Evolutionary conservation across 805 yeast species (phyloP).

Genomic region (Lipomyces orientalis): DNA sequence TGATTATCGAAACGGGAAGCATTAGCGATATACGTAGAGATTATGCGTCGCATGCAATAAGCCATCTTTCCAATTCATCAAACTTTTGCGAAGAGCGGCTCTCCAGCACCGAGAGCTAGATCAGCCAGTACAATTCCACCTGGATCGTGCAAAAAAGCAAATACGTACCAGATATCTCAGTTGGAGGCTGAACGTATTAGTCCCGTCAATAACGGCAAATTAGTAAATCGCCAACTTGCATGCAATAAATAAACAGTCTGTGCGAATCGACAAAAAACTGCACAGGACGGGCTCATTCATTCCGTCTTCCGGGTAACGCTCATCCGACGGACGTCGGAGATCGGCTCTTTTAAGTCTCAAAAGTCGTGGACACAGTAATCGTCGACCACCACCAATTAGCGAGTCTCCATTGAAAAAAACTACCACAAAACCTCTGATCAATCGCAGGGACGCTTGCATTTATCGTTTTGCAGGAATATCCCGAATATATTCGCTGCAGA

Average conservation of each 20-base stretch:
- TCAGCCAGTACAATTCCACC: not conserved
- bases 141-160: not conserved
- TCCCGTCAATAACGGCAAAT: not conserved
- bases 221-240: conserved; percentile 1
- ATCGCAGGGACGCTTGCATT: no score
- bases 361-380: not conserved
- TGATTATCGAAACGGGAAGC: not conserved
- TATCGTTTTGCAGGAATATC: no score
- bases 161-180: not conserved
- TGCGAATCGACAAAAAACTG: not conserved
- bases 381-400: not conserved
- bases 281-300: not conserved
- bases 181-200: not conserved
- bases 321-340: not conserved
- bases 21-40: not conserved
- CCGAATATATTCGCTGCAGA: no score
- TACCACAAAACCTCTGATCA: no score
- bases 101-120: not conserved
- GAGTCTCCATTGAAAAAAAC: not conserved
- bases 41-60: not conserved
- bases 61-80: not conserved
- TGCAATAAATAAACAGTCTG: not conserved
- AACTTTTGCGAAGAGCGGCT: not conserved
- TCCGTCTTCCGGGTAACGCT: not conserved
- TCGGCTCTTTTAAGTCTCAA: not conserved